These are phyloP conservation scores for Chytriomyces confervae DNA, from an alignment of 192 early-diverging fungal genomes.

Conservation along the genomic window DNA sequence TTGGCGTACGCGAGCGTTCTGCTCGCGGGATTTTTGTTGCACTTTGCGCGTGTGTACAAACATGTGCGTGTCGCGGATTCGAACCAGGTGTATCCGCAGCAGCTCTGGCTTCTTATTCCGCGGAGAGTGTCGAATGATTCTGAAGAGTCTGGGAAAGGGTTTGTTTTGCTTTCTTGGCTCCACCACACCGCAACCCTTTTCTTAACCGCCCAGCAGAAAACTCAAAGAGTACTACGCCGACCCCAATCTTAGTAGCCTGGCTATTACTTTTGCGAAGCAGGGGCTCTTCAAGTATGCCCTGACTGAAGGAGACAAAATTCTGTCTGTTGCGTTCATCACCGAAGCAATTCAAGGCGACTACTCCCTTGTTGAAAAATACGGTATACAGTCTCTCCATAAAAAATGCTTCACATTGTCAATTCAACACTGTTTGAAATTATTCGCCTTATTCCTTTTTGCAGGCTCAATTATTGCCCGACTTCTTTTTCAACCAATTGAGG, in stretches of 20 bases:
- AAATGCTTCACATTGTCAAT: conserved; percentile 1
- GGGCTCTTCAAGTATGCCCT: conserved; percentile 91
- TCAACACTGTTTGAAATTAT: neutral
- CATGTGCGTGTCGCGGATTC: conserved; percentile 3
- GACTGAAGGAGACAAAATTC: conserved; percentile 96
- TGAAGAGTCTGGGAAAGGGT: conserved; percentile 14
- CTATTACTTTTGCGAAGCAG: conserved; percentile 79
- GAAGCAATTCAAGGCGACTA: conserved; percentile 75
- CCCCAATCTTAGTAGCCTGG: conserved; percentile 64
- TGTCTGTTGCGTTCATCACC: conserved; percentile 61
- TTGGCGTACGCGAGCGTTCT: conserved; percentile 71
- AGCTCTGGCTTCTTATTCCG: conserved; percentile 18
- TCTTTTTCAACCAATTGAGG: conserved; percentile 93
- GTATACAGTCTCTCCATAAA: conserved; percentile 25
- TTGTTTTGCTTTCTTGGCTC: neutral
- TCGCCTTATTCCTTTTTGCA: conserved; percentile 28
- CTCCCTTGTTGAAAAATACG: conserved; percentile 88
- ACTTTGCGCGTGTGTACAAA: conserved; percentile 44
- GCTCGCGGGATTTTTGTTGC: conserved; percentile 59
- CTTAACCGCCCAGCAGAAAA: neutral
- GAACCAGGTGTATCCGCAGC: conserved; percentile 2
- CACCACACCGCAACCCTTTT: no score
- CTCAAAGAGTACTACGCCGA: conserved; percentile 60
- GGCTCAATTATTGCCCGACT: conserved; percentile 89
- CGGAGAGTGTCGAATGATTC: neutral